Evolutionary conservation across 2,329 filamentous ascomycete genomes (phyloP), one percentile per base, ranked within the genome.

Genomic region (Talaromyces pinophilus): DNA sequence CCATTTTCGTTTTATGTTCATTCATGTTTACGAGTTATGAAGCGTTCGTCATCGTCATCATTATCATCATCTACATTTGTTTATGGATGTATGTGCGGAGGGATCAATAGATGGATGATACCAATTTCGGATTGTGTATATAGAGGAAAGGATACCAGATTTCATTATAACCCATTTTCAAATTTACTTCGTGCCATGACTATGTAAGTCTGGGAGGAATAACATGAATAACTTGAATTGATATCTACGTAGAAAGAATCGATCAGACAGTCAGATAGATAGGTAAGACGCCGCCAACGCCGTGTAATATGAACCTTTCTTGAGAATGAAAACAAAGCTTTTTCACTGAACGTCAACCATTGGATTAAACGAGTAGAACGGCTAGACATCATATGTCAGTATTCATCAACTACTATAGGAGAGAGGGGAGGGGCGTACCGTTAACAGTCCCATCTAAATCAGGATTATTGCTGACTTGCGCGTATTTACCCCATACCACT

Each of bases 401-500:
- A 46, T 62, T 19, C 62, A 44, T 44, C 40, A 22, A 19, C 5
- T 11, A 7, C 6, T 19, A 25, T 4, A n/a, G 46, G 15, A 6
- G 64, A 60, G 19, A 13, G 13, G 50, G 19, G 8, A 7, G 10
- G 30, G 7, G 60, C 78, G 72, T 73, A 82, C 78, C 84, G 78
- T 86, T 87, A 61, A 88, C 80, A 76, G 86, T 88, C 40, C 87
- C 87, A 72, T 89, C 87, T 69, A 87, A 87, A 75, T 88, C 87
- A 38, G 76, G 76, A 59, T 74, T 79, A 69, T 77, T 82, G 62
- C 79, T 85, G 61, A 92, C 84, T 79, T 93, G 90, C 7, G 91
- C 91, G 81, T 89, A 95, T 71, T 92, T 85, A 72, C 92, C 93
- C 93, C 93, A 97, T 6, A 94, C 92, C 8, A 97, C 92, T 82